A percentile compares a stretch with the other conserved stretches of the same genome.
Evolutionary conservation across 371 early-diverging fungal genomes (phyloP).

Genomic region (Choanephora cucurbitarum): DNA sequence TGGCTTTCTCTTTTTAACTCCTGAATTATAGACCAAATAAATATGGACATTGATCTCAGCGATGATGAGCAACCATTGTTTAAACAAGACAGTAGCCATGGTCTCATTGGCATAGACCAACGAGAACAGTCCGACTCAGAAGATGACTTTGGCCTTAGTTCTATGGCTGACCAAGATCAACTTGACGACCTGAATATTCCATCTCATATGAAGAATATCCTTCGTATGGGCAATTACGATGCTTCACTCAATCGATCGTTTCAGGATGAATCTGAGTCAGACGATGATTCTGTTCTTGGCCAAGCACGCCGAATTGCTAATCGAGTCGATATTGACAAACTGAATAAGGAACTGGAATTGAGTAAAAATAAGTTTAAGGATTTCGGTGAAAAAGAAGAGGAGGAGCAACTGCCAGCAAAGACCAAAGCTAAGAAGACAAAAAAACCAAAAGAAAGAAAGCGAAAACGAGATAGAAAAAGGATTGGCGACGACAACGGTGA

Average conservation of each 20-base stretch:
- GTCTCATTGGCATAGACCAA: too few relatives aligned
- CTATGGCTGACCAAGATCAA: conserved; percentile 8
- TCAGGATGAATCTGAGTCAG: conserved; percentile 18
- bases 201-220: conserved; percentile 15
- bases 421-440: conserved; percentile 3
- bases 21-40: too few relatives aligned
- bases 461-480: conserved; percentile 5
- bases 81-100: too few relatives aligned
- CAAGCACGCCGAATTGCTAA: not conserved
- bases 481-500: conserved; percentile 1
- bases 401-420: not conserved
- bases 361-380: conserved; percentile 15
- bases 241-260: not conserved
- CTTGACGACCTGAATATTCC: conserved; percentile 18
- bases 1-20: too few relatives aligned
- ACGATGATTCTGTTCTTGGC: not conserved
- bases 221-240: conserved; percentile 1
- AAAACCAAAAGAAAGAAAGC: conserved; percentile 20
- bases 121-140: conserved; percentile 17
- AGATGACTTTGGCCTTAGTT: conserved; percentile 16
- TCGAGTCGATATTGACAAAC: conserved; percentile 5
- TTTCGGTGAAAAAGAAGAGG: conserved; percentile 2
- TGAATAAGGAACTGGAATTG: conserved; percentile 6
- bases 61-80: too few relatives aligned
- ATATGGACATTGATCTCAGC: too few relatives aligned